These are phyloP conservation scores for Gynandropsis gynandra DNA, from an alignment of 345 rosid species.

Conservation along the genomic window DNA sequence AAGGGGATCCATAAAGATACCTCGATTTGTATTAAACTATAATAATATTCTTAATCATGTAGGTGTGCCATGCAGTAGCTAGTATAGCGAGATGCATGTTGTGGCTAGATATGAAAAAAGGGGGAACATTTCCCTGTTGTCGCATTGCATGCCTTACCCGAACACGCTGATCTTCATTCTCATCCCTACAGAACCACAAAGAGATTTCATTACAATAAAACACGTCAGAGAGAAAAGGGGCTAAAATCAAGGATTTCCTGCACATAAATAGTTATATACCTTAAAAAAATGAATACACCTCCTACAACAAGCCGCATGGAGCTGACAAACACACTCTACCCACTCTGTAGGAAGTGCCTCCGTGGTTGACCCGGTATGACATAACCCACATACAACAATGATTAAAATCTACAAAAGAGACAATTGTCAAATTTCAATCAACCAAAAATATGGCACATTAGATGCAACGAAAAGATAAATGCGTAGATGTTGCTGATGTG, in stretches of 20 bases:
- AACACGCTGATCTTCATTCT: slow-evolving; percentile 75
- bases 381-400: slow-evolving; percentile 6
- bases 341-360: slow-evolving; percentile 86
- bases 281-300: slow-evolving; percentile 83
- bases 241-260: background rate
- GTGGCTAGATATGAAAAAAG: slow-evolving; percentile 85
- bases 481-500: background rate
- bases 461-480: background rate
- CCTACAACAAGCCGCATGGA: slow-evolving; percentile 82
- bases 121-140: slow-evolving; percentile 62
- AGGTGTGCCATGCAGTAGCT: slow-evolving; percentile 88
- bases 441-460: background rate
- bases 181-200: slow-evolving; percentile 44
- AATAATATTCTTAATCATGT: slow-evolving; percentile 63
- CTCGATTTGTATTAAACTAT: slow-evolving; percentile 86
- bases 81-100: slow-evolving; percentile 94
- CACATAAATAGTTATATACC: slow-evolving; percentile 31
- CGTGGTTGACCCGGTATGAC: slow-evolving; percentile 65
- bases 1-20: slow-evolving; percentile 27
- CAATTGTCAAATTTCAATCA: background rate
- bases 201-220: background rate
- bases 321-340: slow-evolving; percentile 91
- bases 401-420: background rate
- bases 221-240: too few species aligned
- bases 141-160: slow-evolving; percentile 90